phyloP scores from a whole-genome alignment of 2,329 filamentous ascomycete genomes.

The Aplosporella prunicola region DNA sequence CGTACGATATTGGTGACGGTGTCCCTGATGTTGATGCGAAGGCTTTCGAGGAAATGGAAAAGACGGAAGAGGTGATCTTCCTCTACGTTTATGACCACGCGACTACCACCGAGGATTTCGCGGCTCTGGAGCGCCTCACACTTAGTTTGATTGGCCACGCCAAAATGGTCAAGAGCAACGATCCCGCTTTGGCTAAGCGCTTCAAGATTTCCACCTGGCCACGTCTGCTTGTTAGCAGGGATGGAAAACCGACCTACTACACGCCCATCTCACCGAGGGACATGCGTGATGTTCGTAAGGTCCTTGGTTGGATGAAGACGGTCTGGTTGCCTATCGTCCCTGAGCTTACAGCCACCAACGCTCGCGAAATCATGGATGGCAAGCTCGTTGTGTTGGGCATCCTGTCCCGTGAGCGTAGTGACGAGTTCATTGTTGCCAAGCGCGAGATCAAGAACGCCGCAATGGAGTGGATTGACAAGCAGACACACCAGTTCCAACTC shows the following conservation, averaged over 20 bases:
- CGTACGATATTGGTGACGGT: constrained; percentile 64
- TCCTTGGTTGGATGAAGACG: constrained; percentile 88
- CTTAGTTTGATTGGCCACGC: constrained; percentile 85
- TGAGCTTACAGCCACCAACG: constrained; percentile 83
- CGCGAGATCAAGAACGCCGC: constrained; percentile 93
- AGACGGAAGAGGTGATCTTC: constrained; percentile 93
- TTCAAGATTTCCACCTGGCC: constrained; percentile 98
- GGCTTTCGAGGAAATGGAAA: constrained; percentile 71
- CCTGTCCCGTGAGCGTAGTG: constrained; percentile 66
- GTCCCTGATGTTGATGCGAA: constrained; percentile 72
- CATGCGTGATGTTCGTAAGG: constrained; percentile 72
- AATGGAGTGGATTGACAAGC: constrained; percentile 96
- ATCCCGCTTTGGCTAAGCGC: constrained; percentile 61
- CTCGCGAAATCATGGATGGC: constrained; percentile 87
- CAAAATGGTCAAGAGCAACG: constrained; percentile 84
- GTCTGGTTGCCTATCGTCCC: constrained; percentile 96
- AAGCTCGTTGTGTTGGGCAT: constrained; percentile 92
- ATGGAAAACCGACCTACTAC: constrained; percentile 86
- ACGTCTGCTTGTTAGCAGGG: constrained; percentile 78
- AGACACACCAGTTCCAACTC: constrained; percentile 81
- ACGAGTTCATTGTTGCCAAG: constrained; percentile 68
- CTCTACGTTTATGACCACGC: constrained; percentile 97
- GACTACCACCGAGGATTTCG: constrained; percentile 85
- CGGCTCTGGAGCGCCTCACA: constrained; percentile 74
- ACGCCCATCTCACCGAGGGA: constrained; percentile 76